These are phyloP conservation scores for Thalia dealbata DNA, from an alignment of 176 grass and related monocot species.

Conservation along the genomic window DNA sequence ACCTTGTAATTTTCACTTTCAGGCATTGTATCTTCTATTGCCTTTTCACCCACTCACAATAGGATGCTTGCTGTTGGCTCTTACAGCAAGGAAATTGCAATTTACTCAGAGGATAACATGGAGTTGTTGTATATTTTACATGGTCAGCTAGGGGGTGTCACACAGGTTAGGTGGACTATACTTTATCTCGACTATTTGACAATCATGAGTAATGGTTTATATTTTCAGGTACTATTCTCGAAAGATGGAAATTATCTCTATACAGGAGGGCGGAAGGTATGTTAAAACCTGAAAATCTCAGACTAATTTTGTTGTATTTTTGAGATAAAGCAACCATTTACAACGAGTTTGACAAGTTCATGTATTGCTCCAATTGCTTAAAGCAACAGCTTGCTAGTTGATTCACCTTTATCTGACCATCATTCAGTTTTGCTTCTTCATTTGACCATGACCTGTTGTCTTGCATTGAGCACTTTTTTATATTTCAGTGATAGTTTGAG, in stretches of 20 bases:
- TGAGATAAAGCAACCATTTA: background rate
- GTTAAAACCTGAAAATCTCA: background rate
- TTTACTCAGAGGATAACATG: constrained; percentile 79
- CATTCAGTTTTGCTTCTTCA: background rate
- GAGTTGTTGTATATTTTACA: constrained; percentile 82
- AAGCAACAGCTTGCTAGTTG: background rate
- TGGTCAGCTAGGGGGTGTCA: constrained; percentile 80
- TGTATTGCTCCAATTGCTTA: background rate
- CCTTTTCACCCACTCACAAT: constrained; percentile 59
- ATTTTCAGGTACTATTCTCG: constrained; percentile 69
- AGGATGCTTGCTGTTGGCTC: constrained; percentile 94
- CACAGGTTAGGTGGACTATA: constrained; percentile 47
- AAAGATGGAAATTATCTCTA: constrained; percentile 96
- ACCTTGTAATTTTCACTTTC: background rate
- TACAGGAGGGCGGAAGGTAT: constrained; percentile 91
- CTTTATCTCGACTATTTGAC: background rate
- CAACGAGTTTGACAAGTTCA: background rate
- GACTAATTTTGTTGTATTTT: too few relatives aligned
- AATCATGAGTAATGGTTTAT: constrained; percentile 9
- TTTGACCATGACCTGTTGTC: background rate
- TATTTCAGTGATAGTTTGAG: too few relatives aligned
- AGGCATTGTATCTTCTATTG: constrained; percentile 86
- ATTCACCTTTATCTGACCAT: background rate
- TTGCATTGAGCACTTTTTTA: background rate
- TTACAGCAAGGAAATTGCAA: constrained; percentile 74